Conservation (phyloP, 768 basidiomycete species). For the Chalciporus chontae region DNA sequence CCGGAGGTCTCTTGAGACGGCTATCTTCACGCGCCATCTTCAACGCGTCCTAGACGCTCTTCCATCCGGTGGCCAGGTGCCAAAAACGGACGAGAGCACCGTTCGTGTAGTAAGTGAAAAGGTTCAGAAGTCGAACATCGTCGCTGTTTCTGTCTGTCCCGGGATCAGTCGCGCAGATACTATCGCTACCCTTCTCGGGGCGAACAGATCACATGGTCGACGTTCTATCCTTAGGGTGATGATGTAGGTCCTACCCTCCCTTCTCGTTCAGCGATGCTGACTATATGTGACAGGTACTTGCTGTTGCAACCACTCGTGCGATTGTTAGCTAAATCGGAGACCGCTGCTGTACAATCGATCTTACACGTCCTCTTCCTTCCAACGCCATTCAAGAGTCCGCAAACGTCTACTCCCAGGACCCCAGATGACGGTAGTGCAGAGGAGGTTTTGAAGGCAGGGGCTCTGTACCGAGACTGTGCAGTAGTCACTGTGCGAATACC, state of each 20-base stretch:
- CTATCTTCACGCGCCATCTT: conserved; percentile 70
- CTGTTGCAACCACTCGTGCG: conserved; percentile 63
- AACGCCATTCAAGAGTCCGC: conserved; percentile 64
- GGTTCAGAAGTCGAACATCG: conserved; percentile 67
- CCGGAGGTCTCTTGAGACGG: conserved; percentile 55
- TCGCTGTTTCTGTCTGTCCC: conserved; percentile 69
- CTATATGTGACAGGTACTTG: conserved; percentile 49
- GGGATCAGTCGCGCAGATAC: conserved; percentile 74
- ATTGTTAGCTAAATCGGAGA: conserved; percentile 66
- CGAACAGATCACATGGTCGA: conserved; percentile 25
- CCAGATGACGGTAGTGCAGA: conserved; percentile 32
- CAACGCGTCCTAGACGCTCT: conserved; percentile 84
- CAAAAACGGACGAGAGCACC: conserved; percentile 33
- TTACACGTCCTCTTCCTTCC: conserved; percentile 81
- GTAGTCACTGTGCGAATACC: conserved; percentile 49
- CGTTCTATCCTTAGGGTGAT: conserved; percentile 44
- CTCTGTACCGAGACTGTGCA: conserved; percentile 74
- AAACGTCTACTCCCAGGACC: conserved; percentile 12
- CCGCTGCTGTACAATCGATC: conserved; percentile 65
- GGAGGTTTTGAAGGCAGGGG: conserved; percentile 75
- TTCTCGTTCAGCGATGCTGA: conserved; percentile 3
- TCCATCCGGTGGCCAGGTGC: conserved; percentile 55
- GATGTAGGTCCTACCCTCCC: conserved; percentile 39
- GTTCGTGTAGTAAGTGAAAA: conserved; percentile 39
- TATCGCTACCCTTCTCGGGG: conserved; percentile 42